Evolutionary conservation across 805 yeast species (phyloP).

Genomic region (Lachancea nothofagi): DNA sequence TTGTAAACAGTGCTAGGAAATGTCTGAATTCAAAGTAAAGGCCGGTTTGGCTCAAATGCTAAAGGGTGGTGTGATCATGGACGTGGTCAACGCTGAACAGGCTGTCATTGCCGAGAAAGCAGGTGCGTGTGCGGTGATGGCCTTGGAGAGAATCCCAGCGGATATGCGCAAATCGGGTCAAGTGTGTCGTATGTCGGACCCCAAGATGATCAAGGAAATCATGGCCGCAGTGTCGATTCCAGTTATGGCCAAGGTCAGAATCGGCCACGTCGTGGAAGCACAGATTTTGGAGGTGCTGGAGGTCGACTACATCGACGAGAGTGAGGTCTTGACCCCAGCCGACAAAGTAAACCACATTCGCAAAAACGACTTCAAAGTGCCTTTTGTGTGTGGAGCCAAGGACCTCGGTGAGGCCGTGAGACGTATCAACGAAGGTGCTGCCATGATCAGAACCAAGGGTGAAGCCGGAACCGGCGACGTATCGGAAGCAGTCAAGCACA

Average conservation of each 20-base stretch:
- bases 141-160: constrained; percentile 78
- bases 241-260: constrained; percentile 83
- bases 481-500: constrained; percentile 75
- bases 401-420: constrained; percentile 78
- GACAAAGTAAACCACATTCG: constrained; percentile 61
- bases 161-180: constrained; percentile 79
- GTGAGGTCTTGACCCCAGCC: constrained; percentile 81
- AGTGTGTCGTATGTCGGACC: constrained; percentile 84
- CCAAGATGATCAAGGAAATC: constrained; percentile 67
- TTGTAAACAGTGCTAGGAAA: no score
- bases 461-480: constrained; percentile 89
- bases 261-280: constrained; percentile 80
- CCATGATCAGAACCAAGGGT: constrained; percentile 82
- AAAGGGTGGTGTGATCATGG: constrained; percentile 72
- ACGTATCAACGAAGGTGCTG: constrained; percentile 76
- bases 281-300: constrained; percentile 66
- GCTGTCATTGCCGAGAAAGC: constrained; percentile 76
- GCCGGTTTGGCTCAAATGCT: constrained; percentile 84
- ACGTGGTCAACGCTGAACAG: constrained; percentile 73
- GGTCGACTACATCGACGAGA: constrained; percentile 77
- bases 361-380: constrained; percentile 57
- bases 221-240: constrained; percentile 62
- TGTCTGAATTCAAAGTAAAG: constrained; percentile 46
- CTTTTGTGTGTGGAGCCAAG: constrained; percentile 81
- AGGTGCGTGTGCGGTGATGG: constrained; percentile 90